Conservation (phyloP, 2,329 filamentous ascomycete genomes). For the Rhynchosporium agropyri region DNA sequence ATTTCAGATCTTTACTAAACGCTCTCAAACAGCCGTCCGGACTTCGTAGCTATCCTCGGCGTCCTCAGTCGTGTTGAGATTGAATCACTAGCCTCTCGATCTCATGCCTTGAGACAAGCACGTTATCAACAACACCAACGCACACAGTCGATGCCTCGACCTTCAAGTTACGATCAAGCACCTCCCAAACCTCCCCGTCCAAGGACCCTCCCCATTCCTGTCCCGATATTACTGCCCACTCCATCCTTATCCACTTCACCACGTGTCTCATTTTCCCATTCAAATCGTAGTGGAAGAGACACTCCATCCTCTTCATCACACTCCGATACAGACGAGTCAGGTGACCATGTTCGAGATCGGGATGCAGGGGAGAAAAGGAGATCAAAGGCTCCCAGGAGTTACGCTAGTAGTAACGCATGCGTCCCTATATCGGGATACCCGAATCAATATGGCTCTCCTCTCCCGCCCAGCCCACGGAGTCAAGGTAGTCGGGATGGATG, state of each 20-base stretch:
- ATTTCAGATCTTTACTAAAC: constrained; percentile 8
- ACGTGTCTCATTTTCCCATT: constrained; percentile 10
- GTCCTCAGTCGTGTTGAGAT: constrained; percentile 56
- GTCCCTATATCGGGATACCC: constrained; percentile 33
- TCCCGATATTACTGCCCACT: constrained; percentile 22
- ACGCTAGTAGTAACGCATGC: constrained; percentile 19
- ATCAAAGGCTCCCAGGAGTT: constrained; percentile 15
- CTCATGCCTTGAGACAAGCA: constrained; percentile 44
- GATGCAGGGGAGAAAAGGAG: constrained; percentile 8
- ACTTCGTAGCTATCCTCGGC: constrained; percentile 63
- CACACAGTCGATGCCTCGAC: constrained; percentile 18
- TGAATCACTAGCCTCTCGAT: constrained; percentile 51
- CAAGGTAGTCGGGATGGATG: constrained; percentile 5
- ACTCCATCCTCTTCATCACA: constrained; percentile 25
- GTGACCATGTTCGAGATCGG: constrained; percentile 8
- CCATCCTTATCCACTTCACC: constrained; percentile 8
- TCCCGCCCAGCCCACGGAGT: constrained; percentile 28
- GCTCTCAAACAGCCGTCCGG: constrained; percentile 46
- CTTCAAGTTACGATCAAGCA: constrained; percentile 17
- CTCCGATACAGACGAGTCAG: constrained; percentile 18
- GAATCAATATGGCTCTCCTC: constrained; percentile 31
- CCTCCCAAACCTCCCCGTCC: constrained; percentile 25
- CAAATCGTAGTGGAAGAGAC: constrained; percentile 19
- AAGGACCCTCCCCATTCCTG: constrained; percentile 15
- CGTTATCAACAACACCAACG: constrained; percentile 23